phyloP scores from a whole-genome alignment of 352 stramenopile genomes.

The Globisporangium polare region DNA sequence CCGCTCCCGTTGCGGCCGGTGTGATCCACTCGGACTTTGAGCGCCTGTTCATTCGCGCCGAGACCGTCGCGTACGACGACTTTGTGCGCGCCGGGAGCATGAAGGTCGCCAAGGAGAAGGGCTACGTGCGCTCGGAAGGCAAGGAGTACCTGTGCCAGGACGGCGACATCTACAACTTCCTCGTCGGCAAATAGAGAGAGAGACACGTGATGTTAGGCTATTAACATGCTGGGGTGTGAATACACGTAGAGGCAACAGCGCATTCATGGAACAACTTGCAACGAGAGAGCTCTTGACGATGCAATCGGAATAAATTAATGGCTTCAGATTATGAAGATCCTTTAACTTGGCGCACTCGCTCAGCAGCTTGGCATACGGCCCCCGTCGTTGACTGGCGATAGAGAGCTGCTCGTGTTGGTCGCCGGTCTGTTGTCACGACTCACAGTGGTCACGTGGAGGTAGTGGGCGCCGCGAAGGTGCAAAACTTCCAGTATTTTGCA shows the following conservation, averaged over 20 bases:
- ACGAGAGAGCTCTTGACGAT: neutral
- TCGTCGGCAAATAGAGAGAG: constrained; percentile 64
- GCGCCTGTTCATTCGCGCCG: constrained; percentile 83
- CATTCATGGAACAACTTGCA: no score
- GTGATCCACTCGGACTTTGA: constrained; percentile 90
- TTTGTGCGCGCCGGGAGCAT: constrained; percentile 92
- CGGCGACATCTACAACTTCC: constrained; percentile 98
- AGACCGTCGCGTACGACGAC: constrained; percentile 96
- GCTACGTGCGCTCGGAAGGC: constrained; percentile 93
- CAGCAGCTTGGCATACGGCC: neutral
- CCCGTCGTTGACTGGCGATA: neutral
- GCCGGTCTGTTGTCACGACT: neutral
- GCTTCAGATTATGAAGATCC: neutral
- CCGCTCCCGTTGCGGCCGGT: constrained; percentile 58
- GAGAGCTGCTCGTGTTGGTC: neutral
- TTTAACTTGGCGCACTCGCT: neutral
- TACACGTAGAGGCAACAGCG: no score
- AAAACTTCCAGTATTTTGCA: constrained; percentile 10
- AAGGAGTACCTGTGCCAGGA: constrained; percentile 99
- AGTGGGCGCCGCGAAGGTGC: constrained; percentile 8
- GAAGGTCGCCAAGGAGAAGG: constrained; percentile 92
- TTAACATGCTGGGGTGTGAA: no score
- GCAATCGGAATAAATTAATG: neutral
- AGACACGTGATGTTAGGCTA: neutral
- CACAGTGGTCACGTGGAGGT: constrained; percentile 16